Evolutionary conservation across 2,329 filamentous ascomycete genomes (phyloP).

Genomic region (Fusarium paranaense): DNA sequence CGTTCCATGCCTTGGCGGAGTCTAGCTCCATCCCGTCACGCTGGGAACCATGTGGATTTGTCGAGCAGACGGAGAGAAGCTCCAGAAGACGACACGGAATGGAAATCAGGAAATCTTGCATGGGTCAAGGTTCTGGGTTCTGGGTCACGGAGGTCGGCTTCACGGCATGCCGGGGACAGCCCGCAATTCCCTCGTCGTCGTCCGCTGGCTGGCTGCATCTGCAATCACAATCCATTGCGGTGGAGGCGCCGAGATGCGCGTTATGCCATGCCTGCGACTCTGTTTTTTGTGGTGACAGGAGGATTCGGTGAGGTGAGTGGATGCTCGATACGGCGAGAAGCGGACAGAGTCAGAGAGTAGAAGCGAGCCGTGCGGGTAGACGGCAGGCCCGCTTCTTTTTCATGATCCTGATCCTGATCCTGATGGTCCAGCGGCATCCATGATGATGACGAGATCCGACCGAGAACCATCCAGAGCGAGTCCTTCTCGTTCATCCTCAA

Average conservation of each 20-base stretch:
- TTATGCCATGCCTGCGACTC: not conserved
- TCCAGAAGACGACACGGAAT: not conserved
- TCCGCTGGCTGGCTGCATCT: not conserved
- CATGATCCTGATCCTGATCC: not conserved
- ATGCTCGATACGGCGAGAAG: constrained; percentile 14
- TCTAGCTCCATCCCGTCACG: not conserved
- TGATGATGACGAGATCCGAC: constrained; percentile 20
- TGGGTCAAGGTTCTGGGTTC: not conserved
- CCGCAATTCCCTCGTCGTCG: constrained; percentile 4
- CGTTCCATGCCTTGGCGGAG: not conserved
- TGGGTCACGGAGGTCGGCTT: constrained; percentile 25
- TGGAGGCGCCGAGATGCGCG: not conserved
- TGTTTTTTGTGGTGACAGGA: constrained; percentile 30
- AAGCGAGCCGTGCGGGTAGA: constrained; percentile 11
- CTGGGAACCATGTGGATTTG: not conserved
- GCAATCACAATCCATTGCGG: constrained; percentile 3
- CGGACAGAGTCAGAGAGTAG: not conserved
- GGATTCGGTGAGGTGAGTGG: constrained; percentile 22
- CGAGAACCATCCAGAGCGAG: not conserved
- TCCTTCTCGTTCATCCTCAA: not conserved
- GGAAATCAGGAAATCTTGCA: not conserved
- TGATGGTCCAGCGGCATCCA: constrained; percentile 27
- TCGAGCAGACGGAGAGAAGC: not conserved
- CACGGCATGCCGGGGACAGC: constrained; percentile 18
- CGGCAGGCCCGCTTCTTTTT: not conserved